Evolutionary conservation across 257 asterid species (phyloP), one percentile per base, ranked within the genome.

Genomic region (Solanum habrochaites): DNA sequence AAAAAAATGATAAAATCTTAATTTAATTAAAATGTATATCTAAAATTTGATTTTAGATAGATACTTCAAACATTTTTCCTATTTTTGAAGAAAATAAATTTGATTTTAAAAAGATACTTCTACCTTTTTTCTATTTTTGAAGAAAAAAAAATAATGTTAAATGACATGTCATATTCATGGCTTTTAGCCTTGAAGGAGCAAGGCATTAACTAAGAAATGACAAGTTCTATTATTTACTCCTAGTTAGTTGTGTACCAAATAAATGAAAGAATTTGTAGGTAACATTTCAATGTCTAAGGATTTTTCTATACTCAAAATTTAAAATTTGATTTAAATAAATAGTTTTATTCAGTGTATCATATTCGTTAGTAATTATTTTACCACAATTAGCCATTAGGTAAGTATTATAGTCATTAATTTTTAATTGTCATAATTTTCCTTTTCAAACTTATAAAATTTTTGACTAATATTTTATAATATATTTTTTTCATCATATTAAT

Each of bases 131-230:
- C 2, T n/a, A n/a, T n/a, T n/a, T n/a, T n/a, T n/a, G n/a, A n/a
- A n/a, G n/a, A 74, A 13, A 39, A 40, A 23, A 2, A 32, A 16
- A 73, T 0, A 15, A 42, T n/a, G 62, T 25, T 42, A 42, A 78
- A 78, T 78, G 66, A 3, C 66, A 78, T 45, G 84, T 78, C 84
- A 5, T 78, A 45, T 16, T 78, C 84, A 78, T 9, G 37, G 39
- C 15, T 77, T 77, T 42, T n/a, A 42, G 35, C 60, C 37, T 77
- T 77, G 10, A 75, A 42, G 18, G 82, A 39, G 23, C 3, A 40
- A 40, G 37, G 16, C 83, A 77, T 20, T 42, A 16, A 43, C 39
- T 18, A 45, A 5, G 83, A 42, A 42, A 42, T 77, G 83, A 56
- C 64, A 56, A 56, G 64, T 56, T 20, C 25, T 20, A 56, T 7